Base-by-base conservation (phyloP, 2,329 filamentous ascomycete species). In the Microdochium bolleyi region DNA sequence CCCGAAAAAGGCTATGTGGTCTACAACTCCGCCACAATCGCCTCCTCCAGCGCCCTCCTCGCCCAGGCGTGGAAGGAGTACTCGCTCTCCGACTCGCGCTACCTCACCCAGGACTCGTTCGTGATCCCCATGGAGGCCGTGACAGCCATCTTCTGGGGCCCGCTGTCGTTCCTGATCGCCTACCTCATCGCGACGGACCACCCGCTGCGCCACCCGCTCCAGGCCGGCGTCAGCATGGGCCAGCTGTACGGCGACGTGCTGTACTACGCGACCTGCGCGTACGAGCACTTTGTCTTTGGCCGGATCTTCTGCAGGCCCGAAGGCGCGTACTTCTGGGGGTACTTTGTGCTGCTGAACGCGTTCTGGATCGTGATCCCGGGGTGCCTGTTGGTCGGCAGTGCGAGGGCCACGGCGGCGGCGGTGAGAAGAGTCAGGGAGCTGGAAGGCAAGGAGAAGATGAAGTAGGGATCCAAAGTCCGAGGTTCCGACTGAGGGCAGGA, bases 21-120 rank as follows among this genome's bases (percentile, higher is more conserved):
- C 11, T 62, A 69, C 58, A 73, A 78, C 63, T 69, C 69, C 46
- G 54, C 62, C 51, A 54, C 63, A 54, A 72, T 81, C 59, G 70
- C 69, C 32, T 60, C 66, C 34, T 63, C 62, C 32, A 62, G 62
- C 25, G 65, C 73, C 58, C 58, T 79, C 32, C 75, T 81, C 49
- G 77, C 72, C 27, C 76, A 82, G 62, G 67, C 79, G 1, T 82
- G 79, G 78, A 82, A 80, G 60, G 78, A 82, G 58, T 81, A 82
- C 65, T 72, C 79, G 2, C 70, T 80, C 34, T 78, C 76, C 9
- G 79, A 82, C 62, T 80, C 76, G 2, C 74, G 79, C 56, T 82
- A 82, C 61, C 67, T 81, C 48, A 77, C 73, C 1, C 70, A 67
- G 14, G 76, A 82, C 59, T 61, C 74, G 21, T 80, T 82, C 57